These are phyloP conservation scores for Quercus ilex DNA, from an alignment of 306 rosid genomes.

Conservation along the genomic window DNA sequence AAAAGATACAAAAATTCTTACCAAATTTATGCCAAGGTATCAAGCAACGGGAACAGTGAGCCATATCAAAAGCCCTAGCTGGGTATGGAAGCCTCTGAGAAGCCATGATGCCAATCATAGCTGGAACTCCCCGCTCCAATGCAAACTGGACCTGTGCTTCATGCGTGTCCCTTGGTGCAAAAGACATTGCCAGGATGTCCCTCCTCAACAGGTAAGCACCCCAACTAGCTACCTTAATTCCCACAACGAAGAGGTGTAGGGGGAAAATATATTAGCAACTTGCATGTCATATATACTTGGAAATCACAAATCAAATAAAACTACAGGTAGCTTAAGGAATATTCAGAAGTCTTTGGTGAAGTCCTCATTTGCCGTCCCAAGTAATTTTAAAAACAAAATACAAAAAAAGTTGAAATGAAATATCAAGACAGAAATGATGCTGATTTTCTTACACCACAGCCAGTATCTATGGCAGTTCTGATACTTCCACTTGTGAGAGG, in stretches of 20 bases:
- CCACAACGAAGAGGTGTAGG: not conserved
- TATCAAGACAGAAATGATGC: not conserved
- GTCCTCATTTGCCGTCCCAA: not conserved
- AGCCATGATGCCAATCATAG: conserved; percentile 90
- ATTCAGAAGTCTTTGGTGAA: not conserved
- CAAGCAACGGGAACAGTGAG: conserved; percentile 96
- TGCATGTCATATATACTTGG: not conserved
- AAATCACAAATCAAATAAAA: not conserved
- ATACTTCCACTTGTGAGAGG: conserved; percentile 68
- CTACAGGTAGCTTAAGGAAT: not conserved
- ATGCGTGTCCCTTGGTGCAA: conserved; percentile 97
- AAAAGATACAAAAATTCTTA: conserved; percentile 19
- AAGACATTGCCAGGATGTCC: conserved; percentile 80
- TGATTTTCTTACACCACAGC: conserved; percentile 86
- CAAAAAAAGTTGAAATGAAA: not conserved
- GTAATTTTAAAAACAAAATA: no score
- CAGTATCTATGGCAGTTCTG: conserved; percentile 94
- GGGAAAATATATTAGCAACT: conserved; percentile 14
- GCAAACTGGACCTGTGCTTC: conserved; percentile 98
- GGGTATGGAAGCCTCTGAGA: conserved; percentile 90
- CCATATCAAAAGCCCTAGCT: conserved; percentile 95
- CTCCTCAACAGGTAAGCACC: conserved; percentile 87
- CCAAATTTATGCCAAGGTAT: conserved; percentile 74
- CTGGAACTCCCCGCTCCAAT: conserved; percentile 95
- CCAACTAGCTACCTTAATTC: conserved; percentile 92